Evolutionary conservation across 345 rosid genomes (phyloP).

Genomic region (Syzygium oleosum): DNA sequence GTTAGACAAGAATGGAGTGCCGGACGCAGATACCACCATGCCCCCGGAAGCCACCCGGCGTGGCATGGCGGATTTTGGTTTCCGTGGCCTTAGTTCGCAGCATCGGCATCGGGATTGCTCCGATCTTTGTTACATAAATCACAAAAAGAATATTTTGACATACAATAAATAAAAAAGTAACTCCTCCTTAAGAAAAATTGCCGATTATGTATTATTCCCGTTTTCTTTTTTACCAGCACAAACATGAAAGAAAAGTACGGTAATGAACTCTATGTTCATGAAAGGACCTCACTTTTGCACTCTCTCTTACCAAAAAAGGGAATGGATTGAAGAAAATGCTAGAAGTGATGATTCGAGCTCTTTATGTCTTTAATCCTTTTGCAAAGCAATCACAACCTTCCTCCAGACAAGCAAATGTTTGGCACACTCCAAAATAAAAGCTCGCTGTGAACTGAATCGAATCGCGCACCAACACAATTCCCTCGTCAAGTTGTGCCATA

Average conservation of each 20-base stretch:
- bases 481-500: constrained; percentile 76
- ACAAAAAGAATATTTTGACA: not conserved
- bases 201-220: not conserved
- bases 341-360: not conserved
- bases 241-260: not conserved
- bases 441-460: constrained; percentile 87
- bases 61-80: constrained; percentile 66
- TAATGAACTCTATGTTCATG: not conserved
- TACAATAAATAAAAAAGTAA: not conserved
- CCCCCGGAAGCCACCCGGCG: constrained; percentile 79
- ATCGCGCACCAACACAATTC: constrained; percentile 74
- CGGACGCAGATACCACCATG: constrained; percentile 67
- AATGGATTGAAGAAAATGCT: not conserved
- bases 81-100: constrained; percentile 76
- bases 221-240: not conserved
- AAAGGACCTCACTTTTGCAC: not conserved
- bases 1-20: constrained; percentile 53
- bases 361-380: not conserved
- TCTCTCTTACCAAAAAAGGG: not conserved
- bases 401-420: constrained; percentile 77
- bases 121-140: not conserved
- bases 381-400: constrained; percentile 65
- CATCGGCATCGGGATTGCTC: constrained; percentile 31
- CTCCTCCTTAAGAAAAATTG: not conserved
- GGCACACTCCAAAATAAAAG: constrained; percentile 73